These are phyloP conservation scores for Fusarium pseudonygamai DNA, from an alignment of 2,329 filamentous ascomycete genomes.

Conservation along the genomic window DNA sequence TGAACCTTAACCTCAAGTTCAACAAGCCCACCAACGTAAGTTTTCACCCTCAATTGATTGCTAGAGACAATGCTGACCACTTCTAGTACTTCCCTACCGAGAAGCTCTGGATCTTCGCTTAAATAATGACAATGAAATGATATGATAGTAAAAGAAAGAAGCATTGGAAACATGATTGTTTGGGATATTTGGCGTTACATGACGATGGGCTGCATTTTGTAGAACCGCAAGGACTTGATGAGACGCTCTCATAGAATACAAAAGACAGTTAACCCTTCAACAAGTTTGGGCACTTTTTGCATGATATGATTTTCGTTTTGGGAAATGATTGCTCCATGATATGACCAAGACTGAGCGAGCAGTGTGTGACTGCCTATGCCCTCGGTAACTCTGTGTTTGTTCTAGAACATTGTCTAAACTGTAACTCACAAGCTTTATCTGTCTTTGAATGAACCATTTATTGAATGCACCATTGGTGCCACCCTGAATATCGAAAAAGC, in stretches of 20 bases:
- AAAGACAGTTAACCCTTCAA: conserved; percentile 35
- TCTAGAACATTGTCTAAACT: conserved; percentile 1
- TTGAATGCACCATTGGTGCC: conserved; percentile 17
- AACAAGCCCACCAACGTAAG: conserved; percentile 79
- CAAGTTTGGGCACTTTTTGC: background rate
- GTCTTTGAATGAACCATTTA: conserved; percentile 7
- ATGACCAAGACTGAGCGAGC: background rate
- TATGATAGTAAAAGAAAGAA: conserved; percentile 33
- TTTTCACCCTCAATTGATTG: conserved; percentile 22
- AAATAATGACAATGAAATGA: conserved; percentile 41
- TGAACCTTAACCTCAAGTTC: conserved; percentile 76
- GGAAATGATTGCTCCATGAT: background rate
- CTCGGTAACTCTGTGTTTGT: background rate
- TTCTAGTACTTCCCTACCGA: conserved; percentile 65
- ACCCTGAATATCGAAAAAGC: conserved; percentile 19
- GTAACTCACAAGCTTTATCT: conserved; percentile 4
- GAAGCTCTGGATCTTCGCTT: conserved; percentile 67
- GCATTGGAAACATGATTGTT: conserved; percentile 31
- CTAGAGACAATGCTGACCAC: conserved; percentile 9
- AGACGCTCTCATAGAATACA: conserved; percentile 39
- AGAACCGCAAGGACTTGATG: conserved; percentile 33
- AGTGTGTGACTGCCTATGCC: background rate
- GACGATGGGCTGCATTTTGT: conserved; percentile 38
- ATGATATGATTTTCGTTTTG: background rate
- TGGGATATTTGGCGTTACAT: conserved; percentile 44